Base-by-base conservation (phyloP, 2,329 filamentous ascomycete genomes). In the Arthrinium phaeospermum region DNA sequence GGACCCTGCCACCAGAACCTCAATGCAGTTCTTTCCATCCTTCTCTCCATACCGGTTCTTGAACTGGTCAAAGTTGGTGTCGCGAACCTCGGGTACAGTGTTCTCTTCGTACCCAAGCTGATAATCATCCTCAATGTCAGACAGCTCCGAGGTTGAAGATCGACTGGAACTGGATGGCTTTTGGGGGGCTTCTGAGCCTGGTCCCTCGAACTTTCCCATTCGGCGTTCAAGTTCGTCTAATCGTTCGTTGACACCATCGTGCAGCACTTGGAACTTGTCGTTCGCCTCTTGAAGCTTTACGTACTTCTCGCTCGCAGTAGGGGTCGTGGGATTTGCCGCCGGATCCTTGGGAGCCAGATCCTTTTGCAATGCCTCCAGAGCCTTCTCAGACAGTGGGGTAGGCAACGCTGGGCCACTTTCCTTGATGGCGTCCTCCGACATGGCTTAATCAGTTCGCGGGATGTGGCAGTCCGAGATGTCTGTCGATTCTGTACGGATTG, bases 301-400 rank as follows among this genome's bases (percentile, higher is more conserved):
- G 5, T 53, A 53, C 14, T 13, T 30, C 24, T 53, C 51, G 24
- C 13, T 53, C 24, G 14, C 12, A 2, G 12, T 6, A 8, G 8
- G 6, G 7, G 22, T 12, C 5, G 3, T 24, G 47, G n/a, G 0
- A n/a, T 12, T 13, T 1, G 14, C 45, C 0, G 14, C 13, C 6
- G 4, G 45, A 19, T 51, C 51, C 24, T 53, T 13, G 51, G 51
- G 1, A 12, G 1, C 51, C 24, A 30, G 12, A 2, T 1, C 13
- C 30, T 53, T 10, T 30, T 53, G 51, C 1, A 30, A 5, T 4
- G 24, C 14, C 3, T 0, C 51, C 12, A 53, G 24, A 1, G 51
- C 51, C 24, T 30, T 13, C 24, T 30, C 51, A 5, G 49, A 53
- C 14, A 53, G 12, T 30, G 49, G 24, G 5, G 49, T 53, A 2